Base-by-base conservation (phyloP, 2,329 filamentous ascomycete species). In the Zymoseptoria ardabiliae region DNA sequence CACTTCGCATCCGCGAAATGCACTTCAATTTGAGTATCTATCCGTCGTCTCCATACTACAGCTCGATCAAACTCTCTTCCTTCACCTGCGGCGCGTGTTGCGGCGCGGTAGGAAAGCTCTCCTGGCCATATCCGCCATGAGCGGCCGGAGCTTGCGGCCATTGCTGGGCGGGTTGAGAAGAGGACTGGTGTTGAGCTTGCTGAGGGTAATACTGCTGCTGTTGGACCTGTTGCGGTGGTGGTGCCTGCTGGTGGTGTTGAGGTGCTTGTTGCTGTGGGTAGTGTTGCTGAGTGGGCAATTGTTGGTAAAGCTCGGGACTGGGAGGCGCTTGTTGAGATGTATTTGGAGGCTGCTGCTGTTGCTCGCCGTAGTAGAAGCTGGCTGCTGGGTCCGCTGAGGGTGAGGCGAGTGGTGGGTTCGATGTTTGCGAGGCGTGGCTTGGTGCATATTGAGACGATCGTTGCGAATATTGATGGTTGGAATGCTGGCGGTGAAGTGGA, bases 321-420 rank as follows among this genome's bases (percentile, higher is more conserved):
- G 66, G 63, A 11, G 66, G 63, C 19, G 63, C 69, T 49, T 71
- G 73, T 28, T 61, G 59, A 48, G 54, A 55, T 13, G 49, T 19
- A 11, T 35, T 55, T 20, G 57, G 25, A n/a, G 59, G 58, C 35
- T 63, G 63, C 19, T 59, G 58, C 22, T 68, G 66, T 50, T 66
- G 68, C 23, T 68, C 73, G 63, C 75, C 79, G 66, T 83, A 84
- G 71, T 87, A 88, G 66, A 83, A 86, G 9, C 79, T 78, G 10
- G 81, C 77, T 60, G 78, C 82, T 1, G 82, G 77, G 60, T 88
- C 84, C 17, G 77, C 69, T 17, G 68, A 62, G 61, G 65, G 65
- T 60, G 65, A 70, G 58, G 55, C 61, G 30, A 68, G 56, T 23
- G 61, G 54, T 17, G 68, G 66, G 57, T 70, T 69, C 8, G 67